Conservation (phyloP, 768 basidiomycete genomes). For the Leccinum longicurvipes region DNA sequence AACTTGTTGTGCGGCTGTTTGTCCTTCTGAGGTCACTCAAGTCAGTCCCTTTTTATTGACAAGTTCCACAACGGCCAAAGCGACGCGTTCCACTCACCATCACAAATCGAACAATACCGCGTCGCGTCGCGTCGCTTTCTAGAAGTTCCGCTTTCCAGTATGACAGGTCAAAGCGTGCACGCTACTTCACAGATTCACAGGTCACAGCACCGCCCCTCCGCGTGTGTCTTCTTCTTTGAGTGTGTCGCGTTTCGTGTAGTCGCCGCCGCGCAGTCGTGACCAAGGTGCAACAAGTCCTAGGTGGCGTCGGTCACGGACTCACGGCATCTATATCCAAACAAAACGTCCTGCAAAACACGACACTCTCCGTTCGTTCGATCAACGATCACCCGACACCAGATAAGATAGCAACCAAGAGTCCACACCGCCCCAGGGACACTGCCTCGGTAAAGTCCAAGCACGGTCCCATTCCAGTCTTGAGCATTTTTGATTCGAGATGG, state of each 20-base stretch:
- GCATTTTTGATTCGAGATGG: background rate
- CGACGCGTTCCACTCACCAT: constrained; percentile 16
- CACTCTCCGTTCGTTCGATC: background rate
- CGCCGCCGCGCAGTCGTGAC: background rate
- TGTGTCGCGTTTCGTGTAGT: background rate
- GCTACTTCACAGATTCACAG: background rate
- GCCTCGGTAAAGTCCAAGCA: background rate
- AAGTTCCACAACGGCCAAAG: constrained; percentile 10
- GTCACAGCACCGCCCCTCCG: background rate
- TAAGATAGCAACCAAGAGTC: background rate
- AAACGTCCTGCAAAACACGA: background rate
- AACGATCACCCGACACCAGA: background rate
- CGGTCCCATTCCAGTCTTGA: background rate
- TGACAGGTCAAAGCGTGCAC: constrained; percentile 16
- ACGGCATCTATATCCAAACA: background rate
- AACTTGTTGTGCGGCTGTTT: constrained; percentile 33
- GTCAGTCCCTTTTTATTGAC: constrained; percentile 6
- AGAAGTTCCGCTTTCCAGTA: background rate
- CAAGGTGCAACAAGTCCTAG: background rate
- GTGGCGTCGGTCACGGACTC: background rate
- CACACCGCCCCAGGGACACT: background rate
- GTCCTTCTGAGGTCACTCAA: no score
- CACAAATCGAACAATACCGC: background rate
- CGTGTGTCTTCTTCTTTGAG: background rate
- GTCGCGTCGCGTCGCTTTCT: background rate